A percentile compares a stretch with the other conserved stretches of the same genome.
phyloP scores from a whole-genome alignment of 805 yeast genomes.

The Pichia phayaonensis region DNA sequence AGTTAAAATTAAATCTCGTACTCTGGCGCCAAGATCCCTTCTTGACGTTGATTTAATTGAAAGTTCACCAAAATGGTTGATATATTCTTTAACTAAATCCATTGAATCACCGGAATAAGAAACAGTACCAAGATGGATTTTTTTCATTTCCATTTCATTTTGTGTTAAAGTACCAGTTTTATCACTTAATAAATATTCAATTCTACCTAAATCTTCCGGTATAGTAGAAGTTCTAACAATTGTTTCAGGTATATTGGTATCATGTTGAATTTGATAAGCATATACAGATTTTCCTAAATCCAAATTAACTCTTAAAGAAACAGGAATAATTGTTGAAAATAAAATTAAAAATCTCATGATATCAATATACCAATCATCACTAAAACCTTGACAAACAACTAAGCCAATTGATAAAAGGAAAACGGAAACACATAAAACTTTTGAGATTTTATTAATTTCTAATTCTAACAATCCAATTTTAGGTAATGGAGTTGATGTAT shows the following conservation, averaged over 20 bases:
- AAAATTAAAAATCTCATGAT: conserved; percentile 84
- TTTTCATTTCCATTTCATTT: conserved; percentile 95
- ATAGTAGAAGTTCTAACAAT: conserved; percentile 95
- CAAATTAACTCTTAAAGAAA: conserved; percentile 84
- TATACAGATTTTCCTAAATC: conserved; percentile 95
- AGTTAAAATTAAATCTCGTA: conserved; percentile 72
- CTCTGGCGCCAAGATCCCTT: conserved; percentile 68
- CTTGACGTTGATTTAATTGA: conserved; percentile 30
- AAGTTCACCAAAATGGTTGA: conserved; percentile 30
- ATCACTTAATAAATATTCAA: conserved; percentile 86
- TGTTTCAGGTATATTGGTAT: conserved; percentile 69
- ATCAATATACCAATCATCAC: conserved; percentile 77
- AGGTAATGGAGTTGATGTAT: conserved; percentile 79
- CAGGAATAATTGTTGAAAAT: conserved; percentile 94
- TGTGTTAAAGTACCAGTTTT: conserved; percentile 97
- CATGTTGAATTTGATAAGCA: conserved; percentile 92
- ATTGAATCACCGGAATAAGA: conserved; percentile 88
- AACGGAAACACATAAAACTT: conserved; percentile 81
- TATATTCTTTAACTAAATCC: conserved; percentile 75
- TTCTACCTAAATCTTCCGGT: conserved; percentile 95
- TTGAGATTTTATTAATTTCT: conserved; percentile 84
- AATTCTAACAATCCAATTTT: conserved; percentile 85
- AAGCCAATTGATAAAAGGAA: conserved; percentile 67
- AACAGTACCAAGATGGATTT: conserved; percentile 85
- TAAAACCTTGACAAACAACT: conserved; percentile 75